A percentile compares a stretch with the other conserved stretches of the same genome.
phyloP scores from a whole-genome alignment of 768 basidiomycete species.

The Rubroboletus pulcherrimus region DNA sequence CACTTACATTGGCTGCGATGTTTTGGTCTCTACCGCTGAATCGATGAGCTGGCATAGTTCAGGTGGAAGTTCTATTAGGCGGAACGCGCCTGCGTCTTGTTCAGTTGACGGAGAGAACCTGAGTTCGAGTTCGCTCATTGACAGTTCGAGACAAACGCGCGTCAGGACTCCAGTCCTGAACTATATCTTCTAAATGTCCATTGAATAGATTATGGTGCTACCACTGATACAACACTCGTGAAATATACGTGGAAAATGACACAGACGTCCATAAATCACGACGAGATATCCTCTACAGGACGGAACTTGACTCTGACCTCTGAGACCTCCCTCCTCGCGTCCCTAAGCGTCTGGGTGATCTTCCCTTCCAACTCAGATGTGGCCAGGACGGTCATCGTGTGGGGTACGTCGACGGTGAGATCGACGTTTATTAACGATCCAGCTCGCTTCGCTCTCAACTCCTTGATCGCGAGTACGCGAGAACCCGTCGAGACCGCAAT shows the following conservation, averaged over 20 bases:
- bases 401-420: conserved; percentile 68
- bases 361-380: conserved; percentile 56
- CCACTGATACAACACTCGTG: neutral
- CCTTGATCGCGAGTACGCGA: conserved; percentile 43
- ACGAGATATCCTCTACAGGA: conserved; percentile 33
- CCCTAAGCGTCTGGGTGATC: conserved; percentile 54
- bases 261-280: conserved; percentile 1
- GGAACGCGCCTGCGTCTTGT: conserved; percentile 52
- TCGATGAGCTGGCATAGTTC: conserved; percentile 66
- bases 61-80: conserved; percentile 68
- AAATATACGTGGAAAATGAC: neutral
- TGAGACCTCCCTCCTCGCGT: conserved; percentile 58
- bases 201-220: neutral
- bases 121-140: conserved; percentile 37
- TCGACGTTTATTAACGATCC: conserved; percentile 85
- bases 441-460: conserved; percentile 70
- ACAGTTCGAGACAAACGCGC: neutral
- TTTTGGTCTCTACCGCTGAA: conserved; percentile 36
- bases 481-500: neutral
- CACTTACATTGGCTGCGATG: conserved; percentile 29
- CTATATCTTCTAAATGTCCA: too few species aligned
- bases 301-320: conserved; percentile 70
- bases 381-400: conserved; percentile 52
- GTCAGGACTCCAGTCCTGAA: too few species aligned
- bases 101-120: conserved; percentile 49